phyloP scores from a whole-genome alignment of 2,329 filamentous ascomycete genomes.

The Stachybotrys elegans region DNA sequence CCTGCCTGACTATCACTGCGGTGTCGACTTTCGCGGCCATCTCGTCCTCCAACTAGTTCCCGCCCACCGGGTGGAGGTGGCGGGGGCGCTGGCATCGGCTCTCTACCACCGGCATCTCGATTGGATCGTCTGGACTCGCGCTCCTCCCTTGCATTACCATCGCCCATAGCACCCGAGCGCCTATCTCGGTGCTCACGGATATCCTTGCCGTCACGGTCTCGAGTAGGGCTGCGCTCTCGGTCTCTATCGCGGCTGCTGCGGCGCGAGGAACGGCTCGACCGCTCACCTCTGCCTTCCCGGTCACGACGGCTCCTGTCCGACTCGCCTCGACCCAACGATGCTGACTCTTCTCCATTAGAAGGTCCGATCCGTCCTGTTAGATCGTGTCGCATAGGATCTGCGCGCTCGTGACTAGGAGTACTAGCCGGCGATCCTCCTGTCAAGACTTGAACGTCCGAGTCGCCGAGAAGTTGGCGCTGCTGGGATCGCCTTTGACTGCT shows the following conservation, averaged over 20 bases:
- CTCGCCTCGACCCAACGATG: slow-evolving; percentile 19
- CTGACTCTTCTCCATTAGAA: slow-evolving; percentile 24
- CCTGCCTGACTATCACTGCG: slow-evolving; percentile 19
- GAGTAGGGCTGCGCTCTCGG: slow-evolving; percentile 41
- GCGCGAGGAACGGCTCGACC: slow-evolving; percentile 35
- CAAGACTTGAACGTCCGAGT: slow-evolving; percentile 52
- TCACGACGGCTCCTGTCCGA: slow-evolving; percentile 41
- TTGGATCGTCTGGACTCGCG: slow-evolving; percentile 26
- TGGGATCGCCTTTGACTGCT: slow-evolving; percentile 29
- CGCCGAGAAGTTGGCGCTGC: slow-evolving; percentile 38
- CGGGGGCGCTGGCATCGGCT: slow-evolving; percentile 25
- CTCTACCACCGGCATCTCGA: slow-evolving; percentile 18
- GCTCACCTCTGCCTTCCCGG: slow-evolving; percentile 35
- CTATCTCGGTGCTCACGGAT: slow-evolving; percentile 40
- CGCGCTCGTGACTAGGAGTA: slow-evolving; percentile 44
- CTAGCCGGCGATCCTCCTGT: slow-evolving; percentile 47
- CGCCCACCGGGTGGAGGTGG: slow-evolving; percentile 21
- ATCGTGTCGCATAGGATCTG: slow-evolving; percentile 37
- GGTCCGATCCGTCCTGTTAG: slow-evolving; percentile 24
- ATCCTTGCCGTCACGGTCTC: slow-evolving; percentile 42
- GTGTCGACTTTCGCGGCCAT: slow-evolving; percentile 28
- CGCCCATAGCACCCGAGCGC: slow-evolving; percentile 27
- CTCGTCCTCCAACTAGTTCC: slow-evolving; percentile 23
- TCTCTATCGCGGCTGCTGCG: slow-evolving; percentile 47
- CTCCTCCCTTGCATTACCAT: slow-evolving; percentile 25